phyloP scores from a whole-genome alignment of 192 early-diverging fungal genomes.

The Coemansia aciculifera region DNA sequence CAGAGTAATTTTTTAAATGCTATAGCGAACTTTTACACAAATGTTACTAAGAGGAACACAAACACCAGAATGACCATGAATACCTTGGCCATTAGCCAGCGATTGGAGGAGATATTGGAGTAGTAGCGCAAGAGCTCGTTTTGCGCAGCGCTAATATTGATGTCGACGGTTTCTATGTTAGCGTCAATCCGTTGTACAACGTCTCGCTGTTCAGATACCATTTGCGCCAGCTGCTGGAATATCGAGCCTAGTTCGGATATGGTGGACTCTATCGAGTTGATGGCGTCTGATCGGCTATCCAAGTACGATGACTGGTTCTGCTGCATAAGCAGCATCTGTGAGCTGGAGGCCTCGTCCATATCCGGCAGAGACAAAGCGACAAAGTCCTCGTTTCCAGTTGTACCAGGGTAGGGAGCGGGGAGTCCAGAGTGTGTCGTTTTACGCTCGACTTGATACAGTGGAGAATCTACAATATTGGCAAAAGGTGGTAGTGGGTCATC shows the following conservation, averaged over 20 bases:
- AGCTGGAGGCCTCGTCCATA: constrained; percentile 60
- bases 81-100: constrained; percentile 94
- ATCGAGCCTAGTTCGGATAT: constrained; percentile 93
- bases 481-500: background rate
- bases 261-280: constrained; percentile 95
- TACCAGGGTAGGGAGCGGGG: constrained; percentile 14
- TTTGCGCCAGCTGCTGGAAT: constrained; percentile 81
- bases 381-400: constrained; percentile 47
- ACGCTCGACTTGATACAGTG: constrained; percentile 59
- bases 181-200: constrained; percentile 92
- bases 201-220: constrained; percentile 86
- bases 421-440: constrained; percentile 11
- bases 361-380: constrained; percentile 56
- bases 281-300: constrained; percentile 85
- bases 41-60: constrained; percentile 71
- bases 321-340: constrained; percentile 68
- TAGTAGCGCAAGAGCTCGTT: constrained; percentile 90
- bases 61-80: constrained; percentile 89
- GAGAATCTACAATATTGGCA: constrained; percentile 53
- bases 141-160: constrained; percentile 89
- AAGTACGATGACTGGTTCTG: constrained; percentile 77
- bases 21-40: constrained; percentile 49
- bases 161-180: constrained; percentile 89
- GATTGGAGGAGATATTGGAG: constrained; percentile 86
- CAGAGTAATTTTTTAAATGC: constrained; percentile 24